These are phyloP conservation scores for Ensete glaucum DNA, from an alignment of 176 grass and related monocot species.

Conservation along the genomic window DNA sequence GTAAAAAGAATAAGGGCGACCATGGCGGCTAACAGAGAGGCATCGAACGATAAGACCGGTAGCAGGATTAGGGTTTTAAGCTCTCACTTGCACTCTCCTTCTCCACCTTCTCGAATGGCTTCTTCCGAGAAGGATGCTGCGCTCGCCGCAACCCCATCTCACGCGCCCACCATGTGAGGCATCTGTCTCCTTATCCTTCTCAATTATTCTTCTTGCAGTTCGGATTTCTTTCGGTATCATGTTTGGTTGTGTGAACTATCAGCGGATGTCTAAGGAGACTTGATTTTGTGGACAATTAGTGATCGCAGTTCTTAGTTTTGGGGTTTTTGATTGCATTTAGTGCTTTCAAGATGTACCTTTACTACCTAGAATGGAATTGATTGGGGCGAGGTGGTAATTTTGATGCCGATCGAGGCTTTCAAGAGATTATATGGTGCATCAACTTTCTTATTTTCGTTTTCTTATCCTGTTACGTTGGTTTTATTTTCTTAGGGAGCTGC, in stretches of 20 bases:
- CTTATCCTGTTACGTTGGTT: no score
- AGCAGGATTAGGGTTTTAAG: conserved; percentile 32
- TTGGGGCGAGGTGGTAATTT: no score
- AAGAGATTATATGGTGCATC: no score
- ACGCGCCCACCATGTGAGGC: conserved; percentile 56
- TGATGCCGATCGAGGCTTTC: no score
- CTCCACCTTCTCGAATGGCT: conserved; percentile 12
- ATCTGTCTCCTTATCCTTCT: background rate
- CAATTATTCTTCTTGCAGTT: background rate
- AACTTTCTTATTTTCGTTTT: no score
- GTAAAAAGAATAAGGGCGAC: no score
- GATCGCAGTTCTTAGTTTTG: background rate
- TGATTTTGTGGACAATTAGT: background rate
- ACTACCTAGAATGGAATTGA: no score
- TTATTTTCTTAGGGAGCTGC: no score
- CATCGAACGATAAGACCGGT: background rate
- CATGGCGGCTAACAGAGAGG: no score
- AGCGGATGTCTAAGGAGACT: background rate
- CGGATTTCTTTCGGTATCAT: no score
- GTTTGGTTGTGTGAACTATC: background rate
- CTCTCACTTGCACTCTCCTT: conserved; percentile 31
- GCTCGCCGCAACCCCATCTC: conserved; percentile 32
- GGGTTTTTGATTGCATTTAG: no score
- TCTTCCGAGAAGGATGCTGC: conserved; percentile 37
- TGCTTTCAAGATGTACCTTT: no score